phyloP scores from a whole-genome alignment of 1,284 basidiomycete species.

The Sanghuangporus sanghuang region DNA sequence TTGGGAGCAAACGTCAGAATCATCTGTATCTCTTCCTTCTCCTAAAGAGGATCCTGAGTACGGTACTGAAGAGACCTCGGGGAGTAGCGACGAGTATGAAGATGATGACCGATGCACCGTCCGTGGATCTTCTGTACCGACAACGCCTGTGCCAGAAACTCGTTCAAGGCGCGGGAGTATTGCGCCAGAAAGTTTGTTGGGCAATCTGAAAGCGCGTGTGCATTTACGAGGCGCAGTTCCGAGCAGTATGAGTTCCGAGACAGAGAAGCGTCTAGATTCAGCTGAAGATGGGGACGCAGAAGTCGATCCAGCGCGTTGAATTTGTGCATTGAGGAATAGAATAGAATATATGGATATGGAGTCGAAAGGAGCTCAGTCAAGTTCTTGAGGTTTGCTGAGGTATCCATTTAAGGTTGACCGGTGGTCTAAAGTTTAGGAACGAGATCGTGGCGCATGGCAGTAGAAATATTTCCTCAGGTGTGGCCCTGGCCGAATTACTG shows the following conservation, averaged over 20 bases:
- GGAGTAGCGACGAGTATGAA: conserved; percentile 29
- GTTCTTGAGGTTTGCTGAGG: background rate
- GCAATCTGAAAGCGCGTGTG: conserved; percentile 7
- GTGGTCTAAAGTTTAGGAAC: background rate
- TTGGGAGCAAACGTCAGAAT: background rate
- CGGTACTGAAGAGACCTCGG: background rate
- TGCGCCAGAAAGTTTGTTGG: conserved; percentile 15
- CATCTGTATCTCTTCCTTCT: background rate
- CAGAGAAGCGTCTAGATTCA: background rate
- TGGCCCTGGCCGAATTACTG: background rate
- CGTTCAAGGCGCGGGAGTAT: background rate
- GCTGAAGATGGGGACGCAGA: conserved; percentile 2
- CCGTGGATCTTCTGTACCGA: conserved; percentile 27
- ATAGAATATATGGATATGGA: background rate
- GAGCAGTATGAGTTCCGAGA: background rate
- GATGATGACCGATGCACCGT: conserved; percentile 61
- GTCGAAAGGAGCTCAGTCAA: background rate
- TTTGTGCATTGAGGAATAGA: background rate
- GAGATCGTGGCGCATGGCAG: background rate
- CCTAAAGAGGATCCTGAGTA: background rate
- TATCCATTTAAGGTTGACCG: background rate
- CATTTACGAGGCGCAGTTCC: background rate
- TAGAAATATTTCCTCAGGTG: background rate
- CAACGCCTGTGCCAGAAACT: conserved; percentile 28
- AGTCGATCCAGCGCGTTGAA: background rate